phyloP scores from a whole-genome alignment of 176 grass and related monocot species.

The Pontederia paniculata region DNA sequence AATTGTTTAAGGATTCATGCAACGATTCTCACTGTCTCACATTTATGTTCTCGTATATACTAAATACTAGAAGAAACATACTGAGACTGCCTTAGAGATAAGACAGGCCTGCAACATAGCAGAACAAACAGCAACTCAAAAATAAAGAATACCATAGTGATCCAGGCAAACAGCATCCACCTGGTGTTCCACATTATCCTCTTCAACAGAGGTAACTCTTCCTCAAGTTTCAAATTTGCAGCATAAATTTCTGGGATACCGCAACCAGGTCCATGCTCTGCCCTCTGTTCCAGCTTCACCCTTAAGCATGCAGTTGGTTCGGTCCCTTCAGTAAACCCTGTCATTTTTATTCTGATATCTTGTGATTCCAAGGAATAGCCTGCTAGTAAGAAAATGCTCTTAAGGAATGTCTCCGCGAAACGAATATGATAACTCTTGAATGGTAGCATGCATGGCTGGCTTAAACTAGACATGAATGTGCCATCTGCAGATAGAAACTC shows the following conservation, averaged over 20 bases:
- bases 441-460: slow-evolving; percentile 79
- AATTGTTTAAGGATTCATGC: too few species aligned
- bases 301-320: slow-evolving; percentile 51
- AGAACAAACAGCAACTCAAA: slow-evolving; percentile 48
- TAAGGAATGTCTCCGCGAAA: slow-evolving; percentile 71
- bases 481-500: slow-evolving; percentile 54
- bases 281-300: slow-evolving; percentile 71
- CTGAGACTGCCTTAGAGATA: slow-evolving; percentile 36
- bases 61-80: too few species aligned
- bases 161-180: slow-evolving; percentile 85
- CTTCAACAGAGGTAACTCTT: slow-evolving; percentile 70
- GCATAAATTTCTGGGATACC: slow-evolving; percentile 84
- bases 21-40: too few species aligned
- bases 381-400: slow-evolving; percentile 43
- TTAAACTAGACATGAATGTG: slow-evolving; percentile 35
- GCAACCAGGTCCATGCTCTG: slow-evolving; percentile 47
- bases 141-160: slow-evolving; percentile 53
- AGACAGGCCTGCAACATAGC: slow-evolving; percentile 57
- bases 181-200: slow-evolving; percentile 78
- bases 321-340: slow-evolving; percentile 35
- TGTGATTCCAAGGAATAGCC: slow-evolving; percentile 83
- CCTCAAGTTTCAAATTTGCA: slow-evolving; percentile 52
- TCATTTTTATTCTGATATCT: slow-evolving; percentile 58
- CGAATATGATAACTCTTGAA: slow-evolving; percentile 88
- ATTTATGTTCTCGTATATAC: too few species aligned